phyloP scores from a whole-genome alignment of 441 rosid genomes.

The Breynia disticha region DNA sequence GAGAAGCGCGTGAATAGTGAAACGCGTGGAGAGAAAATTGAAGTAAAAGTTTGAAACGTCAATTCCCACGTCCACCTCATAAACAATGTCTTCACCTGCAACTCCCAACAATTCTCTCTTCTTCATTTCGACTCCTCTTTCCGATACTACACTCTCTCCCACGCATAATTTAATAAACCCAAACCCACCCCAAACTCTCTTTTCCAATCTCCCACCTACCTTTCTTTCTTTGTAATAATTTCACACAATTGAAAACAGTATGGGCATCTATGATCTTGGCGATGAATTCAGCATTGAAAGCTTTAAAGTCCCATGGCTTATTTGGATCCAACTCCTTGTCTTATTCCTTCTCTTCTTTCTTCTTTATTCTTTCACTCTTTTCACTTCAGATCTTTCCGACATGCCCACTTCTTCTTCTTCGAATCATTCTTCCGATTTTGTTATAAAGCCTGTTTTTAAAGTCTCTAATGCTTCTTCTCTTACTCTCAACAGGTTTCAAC shows the following conservation, averaged over 20 bases:
- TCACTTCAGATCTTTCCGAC: conserved; percentile 16
- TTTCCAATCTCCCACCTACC: background rate
- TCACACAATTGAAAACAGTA: background rate
- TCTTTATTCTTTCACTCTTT: conserved; percentile 20
- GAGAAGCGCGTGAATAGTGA: too few relatives aligned
- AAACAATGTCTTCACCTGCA: too few relatives aligned
- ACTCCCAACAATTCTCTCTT: too few relatives aligned
- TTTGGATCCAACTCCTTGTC: conserved; percentile 36
- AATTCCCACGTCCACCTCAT: too few relatives aligned
- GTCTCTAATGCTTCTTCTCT: background rate
- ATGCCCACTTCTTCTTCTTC: conserved; percentile 5
- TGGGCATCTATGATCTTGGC: conserved; percentile 35
- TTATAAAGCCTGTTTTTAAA: conserved; percentile 1
- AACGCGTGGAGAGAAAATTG: too few relatives aligned
- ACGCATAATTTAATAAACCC: background rate
- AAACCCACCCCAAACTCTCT: background rate
- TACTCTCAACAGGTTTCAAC: background rate
- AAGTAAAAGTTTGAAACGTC: too few relatives aligned
- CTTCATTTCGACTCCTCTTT: too few relatives aligned
- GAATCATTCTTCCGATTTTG: background rate
- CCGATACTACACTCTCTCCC: background rate
- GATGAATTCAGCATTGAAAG: conserved; percentile 28
- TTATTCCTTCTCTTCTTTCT: conserved; percentile 30
- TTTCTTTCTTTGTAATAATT: too few relatives aligned
- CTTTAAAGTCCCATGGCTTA: conserved; percentile 36